A percentile compares a stretch with the other conserved stretches of the same genome.
Conservation (phyloP, 805 yeast species). For the Starmerella sirachaensis region DNA sequence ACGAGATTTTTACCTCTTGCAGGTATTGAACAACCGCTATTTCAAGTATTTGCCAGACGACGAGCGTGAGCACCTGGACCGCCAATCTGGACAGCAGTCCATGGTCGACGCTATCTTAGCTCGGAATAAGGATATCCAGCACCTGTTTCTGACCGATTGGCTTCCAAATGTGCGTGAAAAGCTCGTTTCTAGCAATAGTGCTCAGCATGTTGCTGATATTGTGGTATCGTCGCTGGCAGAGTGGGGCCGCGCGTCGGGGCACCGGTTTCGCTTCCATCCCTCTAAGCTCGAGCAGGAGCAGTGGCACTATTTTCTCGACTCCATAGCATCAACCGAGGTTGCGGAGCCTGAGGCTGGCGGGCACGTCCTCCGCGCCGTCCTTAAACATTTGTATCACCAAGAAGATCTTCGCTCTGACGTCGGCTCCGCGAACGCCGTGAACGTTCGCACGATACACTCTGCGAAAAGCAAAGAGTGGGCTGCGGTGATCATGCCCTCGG, state of each 20-base stretch:
- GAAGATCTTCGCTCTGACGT: neutral
- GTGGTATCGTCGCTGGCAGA: neutral
- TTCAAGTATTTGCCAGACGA: neutral
- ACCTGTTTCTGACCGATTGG: neutral
- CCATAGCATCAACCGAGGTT: neutral
- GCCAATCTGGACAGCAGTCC: neutral
- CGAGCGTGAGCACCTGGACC: neutral
- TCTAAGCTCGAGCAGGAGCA: neutral
- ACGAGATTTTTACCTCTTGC: constrained; percentile 12
- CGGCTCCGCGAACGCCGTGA: constrained; percentile 2
- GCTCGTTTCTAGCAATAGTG: neutral
- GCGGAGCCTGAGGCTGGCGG: neutral
- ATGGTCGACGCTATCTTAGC: neutral
- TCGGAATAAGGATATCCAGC: neutral
- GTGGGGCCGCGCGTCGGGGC: neutral
- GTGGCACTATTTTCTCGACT: neutral
- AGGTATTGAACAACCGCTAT: constrained; percentile 12
- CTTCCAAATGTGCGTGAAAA: constrained; percentile 6
- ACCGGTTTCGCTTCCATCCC: neutral
- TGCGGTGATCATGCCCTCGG: constrained; percentile 13
- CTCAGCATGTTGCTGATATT: neutral
- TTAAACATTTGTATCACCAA: constrained; percentile 1
- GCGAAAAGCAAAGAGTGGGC: constrained; percentile 21
- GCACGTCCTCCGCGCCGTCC: constrained; percentile 3
- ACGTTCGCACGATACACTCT: constrained; percentile 15